These are phyloP conservation scores for Plectranthus barbatus DNA, from an alignment of 257 asterid species.

Conservation along the genomic window DNA sequence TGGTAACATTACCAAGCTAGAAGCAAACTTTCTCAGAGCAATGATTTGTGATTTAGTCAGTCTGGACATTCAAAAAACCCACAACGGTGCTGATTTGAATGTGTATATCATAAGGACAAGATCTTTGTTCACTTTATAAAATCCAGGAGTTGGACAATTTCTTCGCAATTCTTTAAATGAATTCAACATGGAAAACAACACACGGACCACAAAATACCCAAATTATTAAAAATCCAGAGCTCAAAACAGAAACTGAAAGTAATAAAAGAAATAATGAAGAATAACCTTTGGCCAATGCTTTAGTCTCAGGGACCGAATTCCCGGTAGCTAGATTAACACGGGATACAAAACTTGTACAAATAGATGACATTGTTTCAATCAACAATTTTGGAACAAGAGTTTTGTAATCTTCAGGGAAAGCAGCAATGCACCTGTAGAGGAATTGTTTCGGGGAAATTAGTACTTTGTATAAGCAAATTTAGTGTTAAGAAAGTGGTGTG, in stretches of 20 bases:
- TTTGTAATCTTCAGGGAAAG: constrained; percentile 90
- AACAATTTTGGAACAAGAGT: constrained; percentile 77
- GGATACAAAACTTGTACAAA: constrained; percentile 66
- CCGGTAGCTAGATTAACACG: constrained; percentile 89
- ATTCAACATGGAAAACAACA: background rate
- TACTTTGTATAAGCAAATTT: background rate
- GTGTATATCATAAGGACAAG: background rate
- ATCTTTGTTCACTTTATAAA: background rate
- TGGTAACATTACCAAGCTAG: background rate
- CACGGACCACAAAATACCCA: background rate
- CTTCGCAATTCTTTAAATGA: background rate
- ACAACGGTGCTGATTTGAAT: background rate
- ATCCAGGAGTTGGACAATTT: background rate
- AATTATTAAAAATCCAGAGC: background rate
- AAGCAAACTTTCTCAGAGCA: background rate
- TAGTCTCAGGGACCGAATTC: constrained; percentile 88
- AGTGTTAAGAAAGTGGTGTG: background rate
- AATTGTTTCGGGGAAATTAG: constrained; percentile 10
- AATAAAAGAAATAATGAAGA: background rate
- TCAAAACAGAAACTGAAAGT: constrained; percentile 6
- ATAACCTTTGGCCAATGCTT: constrained; percentile 77
- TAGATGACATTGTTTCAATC: constrained; percentile 65
- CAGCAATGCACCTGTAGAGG: constrained; percentile 72
- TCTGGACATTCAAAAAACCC: background rate
- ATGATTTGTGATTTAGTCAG: background rate